Percentiles rank a stretch among this genome's conserved stretches.
These are phyloP conservation scores for Chytridiales sp. DNA, from an alignment of 371 early-diverging fungal genomes.

Conservation along the genomic window DNA sequence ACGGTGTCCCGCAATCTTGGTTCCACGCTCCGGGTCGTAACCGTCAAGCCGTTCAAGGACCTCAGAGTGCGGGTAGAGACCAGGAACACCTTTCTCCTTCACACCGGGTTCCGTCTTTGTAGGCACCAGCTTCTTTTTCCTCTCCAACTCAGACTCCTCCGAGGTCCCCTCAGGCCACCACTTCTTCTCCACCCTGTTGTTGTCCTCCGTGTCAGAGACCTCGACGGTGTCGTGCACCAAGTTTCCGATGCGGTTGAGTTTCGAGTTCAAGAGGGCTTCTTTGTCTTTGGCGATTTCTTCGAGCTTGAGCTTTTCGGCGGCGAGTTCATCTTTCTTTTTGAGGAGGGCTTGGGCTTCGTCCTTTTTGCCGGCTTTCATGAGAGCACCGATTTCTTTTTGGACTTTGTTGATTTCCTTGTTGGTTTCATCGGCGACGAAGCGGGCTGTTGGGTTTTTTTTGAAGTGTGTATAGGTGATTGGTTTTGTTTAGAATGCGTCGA, in stretches of 20 bases:
- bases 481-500: too few relatives aligned
- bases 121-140: conserved; percentile 29
- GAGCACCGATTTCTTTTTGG: conserved; percentile 87
- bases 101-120: background rate
- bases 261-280: conserved; percentile 66
- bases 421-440: conserved; percentile 82
- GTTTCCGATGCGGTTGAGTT: conserved; percentile 88
- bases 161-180: conserved; percentile 54
- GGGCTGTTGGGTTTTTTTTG: conserved; percentile 49
- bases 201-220: conserved; percentile 79
- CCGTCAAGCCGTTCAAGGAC: conserved; percentile 89
- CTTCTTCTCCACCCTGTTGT: conserved; percentile 40
- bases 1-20: conserved; percentile 98
- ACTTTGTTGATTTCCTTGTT: conserved; percentile 90
- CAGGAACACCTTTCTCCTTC: conserved; percentile 41
- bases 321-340: conserved; percentile 70
- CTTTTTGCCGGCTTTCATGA: conserved; percentile 79
- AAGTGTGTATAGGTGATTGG: background rate
- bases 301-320: conserved; percentile 70
- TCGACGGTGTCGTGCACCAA: conserved; percentile 94
- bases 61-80: conserved; percentile 87
- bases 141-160: conserved; percentile 36
- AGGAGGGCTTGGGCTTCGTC: conserved; percentile 81
- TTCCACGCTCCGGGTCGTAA: conserved; percentile 49
- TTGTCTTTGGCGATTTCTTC: conserved; percentile 61